Conservation (phyloP, 495 filamentous ascomycete genomes). For the Podospora sp. region DNA sequence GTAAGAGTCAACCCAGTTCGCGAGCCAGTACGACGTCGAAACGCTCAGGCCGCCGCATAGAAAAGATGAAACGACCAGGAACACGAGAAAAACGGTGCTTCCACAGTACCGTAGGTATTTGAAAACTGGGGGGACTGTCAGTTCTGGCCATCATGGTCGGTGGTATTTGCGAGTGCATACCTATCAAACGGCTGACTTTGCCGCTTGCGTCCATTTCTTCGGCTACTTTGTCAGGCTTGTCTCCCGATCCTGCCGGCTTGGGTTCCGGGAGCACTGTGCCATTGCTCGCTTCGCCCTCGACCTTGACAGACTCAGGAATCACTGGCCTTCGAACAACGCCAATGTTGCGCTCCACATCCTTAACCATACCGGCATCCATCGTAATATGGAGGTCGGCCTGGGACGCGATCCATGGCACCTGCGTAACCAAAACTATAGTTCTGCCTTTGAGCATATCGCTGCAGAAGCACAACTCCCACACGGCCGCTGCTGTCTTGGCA, state of each 20-base stretch:
- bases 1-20: slow-evolving; percentile 57
- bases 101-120: slow-evolving; percentile 46
- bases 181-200: slow-evolving; percentile 35
- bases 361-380: slow-evolving; percentile 46
- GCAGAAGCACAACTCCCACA: slow-evolving; percentile 56
- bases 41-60: slow-evolving; percentile 35
- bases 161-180: slow-evolving; percentile 25
- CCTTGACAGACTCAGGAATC: slow-evolving; percentile 7
- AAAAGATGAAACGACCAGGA: slow-evolving; percentile 35
- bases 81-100: slow-evolving; percentile 33
- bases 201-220: slow-evolving; percentile 35
- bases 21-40: slow-evolving; percentile 44
- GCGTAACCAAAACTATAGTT: slow-evolving; percentile 44
- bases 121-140: slow-evolving; percentile 27
- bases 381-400: slow-evolving; percentile 49
- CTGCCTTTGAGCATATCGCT: slow-evolving; percentile 49
- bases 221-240: slow-evolving; percentile 20
- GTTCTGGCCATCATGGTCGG: neutral
- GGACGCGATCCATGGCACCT: slow-evolving; percentile 48
- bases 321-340: slow-evolving; percentile 41
- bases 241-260: slow-evolving; percentile 2
- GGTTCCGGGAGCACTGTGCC: slow-evolving; percentile 17
- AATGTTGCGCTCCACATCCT: slow-evolving; percentile 38
- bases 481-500: slow-evolving; percentile 50
- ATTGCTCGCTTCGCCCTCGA: slow-evolving; percentile 28